Conservation (phyloP, 345 rosid species). For the Pugionium cornutum region DNA sequence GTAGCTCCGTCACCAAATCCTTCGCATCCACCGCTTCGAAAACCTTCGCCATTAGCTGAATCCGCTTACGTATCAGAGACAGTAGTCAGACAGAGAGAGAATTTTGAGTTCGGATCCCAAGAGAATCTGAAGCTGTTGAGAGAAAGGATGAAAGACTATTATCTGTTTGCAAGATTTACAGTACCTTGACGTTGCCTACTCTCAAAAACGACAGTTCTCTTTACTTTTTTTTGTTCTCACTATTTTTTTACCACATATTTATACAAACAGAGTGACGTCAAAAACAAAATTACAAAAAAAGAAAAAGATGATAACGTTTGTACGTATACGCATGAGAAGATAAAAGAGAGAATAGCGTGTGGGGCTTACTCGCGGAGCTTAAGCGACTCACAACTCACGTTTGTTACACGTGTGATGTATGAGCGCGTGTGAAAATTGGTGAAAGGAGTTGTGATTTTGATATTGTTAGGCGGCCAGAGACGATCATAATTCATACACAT, state of each 20-base stretch:
- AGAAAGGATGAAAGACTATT: too few relatives aligned
- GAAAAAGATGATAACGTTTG: neutral
- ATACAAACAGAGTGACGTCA: too few relatives aligned
- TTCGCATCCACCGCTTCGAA: conserved; percentile 58
- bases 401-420: neutral
- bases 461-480: neutral
- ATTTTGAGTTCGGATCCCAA: conserved; percentile 15
- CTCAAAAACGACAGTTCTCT: neutral
- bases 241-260: too few relatives aligned
- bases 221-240: too few relatives aligned
- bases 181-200: too few relatives aligned
- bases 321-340: neutral
- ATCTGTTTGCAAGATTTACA: neutral
- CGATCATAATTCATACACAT: neutral
- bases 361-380: neutral
- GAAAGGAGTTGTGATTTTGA: neutral
- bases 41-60: conserved; percentile 41
- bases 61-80: conserved; percentile 25
- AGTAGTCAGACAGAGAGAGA: neutral
- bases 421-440: conserved; percentile 2
- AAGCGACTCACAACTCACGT: neutral
- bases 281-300: too few relatives aligned
- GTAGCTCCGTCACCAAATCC: conserved; percentile 52
- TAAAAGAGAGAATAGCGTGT: neutral
- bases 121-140: neutral